These are phyloP conservation scores for Aquilaria agallochum DNA, from an alignment of 441 rosid genomes.

Conservation along the genomic window DNA sequence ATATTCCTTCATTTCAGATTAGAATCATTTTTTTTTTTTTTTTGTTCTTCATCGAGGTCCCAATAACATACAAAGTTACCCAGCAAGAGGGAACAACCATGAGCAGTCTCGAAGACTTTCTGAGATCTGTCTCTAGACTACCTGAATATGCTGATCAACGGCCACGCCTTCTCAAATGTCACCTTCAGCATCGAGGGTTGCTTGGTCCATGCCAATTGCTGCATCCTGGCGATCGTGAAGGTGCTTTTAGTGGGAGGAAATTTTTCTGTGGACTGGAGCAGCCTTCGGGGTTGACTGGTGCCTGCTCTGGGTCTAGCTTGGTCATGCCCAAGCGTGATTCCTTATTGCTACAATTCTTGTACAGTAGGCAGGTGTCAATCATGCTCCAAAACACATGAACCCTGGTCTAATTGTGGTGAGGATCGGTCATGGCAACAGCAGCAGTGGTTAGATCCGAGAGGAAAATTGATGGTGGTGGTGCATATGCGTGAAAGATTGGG, in stretches of 20 bases:
- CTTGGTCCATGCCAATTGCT: slow-evolving; percentile 92
- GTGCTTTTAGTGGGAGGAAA: slow-evolving; percentile 68
- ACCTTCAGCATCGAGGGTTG: slow-evolving; percentile 53
- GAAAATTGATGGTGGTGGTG: too few relatives aligned
- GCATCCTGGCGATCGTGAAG: slow-evolving; percentile 92
- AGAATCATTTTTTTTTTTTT: too few relatives aligned
- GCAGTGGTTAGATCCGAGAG: too few relatives aligned
- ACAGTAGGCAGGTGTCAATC: slow-evolving; percentile 93
- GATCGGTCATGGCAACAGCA: slow-evolving; percentile 84
- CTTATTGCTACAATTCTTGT: slow-evolving; percentile 89
- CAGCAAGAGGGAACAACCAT: slow-evolving; percentile 1
- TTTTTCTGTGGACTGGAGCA: slow-evolving; percentile 86
- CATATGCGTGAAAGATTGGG: too few relatives aligned
- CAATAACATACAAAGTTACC: too few relatives aligned
- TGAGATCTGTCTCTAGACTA: slow-evolving; percentile 86
- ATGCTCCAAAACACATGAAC: slow-evolving; percentile 92
- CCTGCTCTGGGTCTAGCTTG: slow-evolving; percentile 37
- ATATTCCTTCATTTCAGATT: too few relatives aligned
- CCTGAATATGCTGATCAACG: slow-evolving; percentile 90
- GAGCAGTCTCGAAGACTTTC: slow-evolving; percentile 67
- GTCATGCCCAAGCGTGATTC: slow-evolving; percentile 60
- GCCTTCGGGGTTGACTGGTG: slow-evolving; percentile 54
- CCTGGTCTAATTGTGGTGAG: slow-evolving; percentile 94
- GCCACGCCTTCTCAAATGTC: too few relatives aligned
- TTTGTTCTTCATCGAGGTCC: too few relatives aligned